phyloP scores from a whole-genome alignment of 2,329 filamentous ascomycete genomes.

The Cytospora leucostoma region DNA sequence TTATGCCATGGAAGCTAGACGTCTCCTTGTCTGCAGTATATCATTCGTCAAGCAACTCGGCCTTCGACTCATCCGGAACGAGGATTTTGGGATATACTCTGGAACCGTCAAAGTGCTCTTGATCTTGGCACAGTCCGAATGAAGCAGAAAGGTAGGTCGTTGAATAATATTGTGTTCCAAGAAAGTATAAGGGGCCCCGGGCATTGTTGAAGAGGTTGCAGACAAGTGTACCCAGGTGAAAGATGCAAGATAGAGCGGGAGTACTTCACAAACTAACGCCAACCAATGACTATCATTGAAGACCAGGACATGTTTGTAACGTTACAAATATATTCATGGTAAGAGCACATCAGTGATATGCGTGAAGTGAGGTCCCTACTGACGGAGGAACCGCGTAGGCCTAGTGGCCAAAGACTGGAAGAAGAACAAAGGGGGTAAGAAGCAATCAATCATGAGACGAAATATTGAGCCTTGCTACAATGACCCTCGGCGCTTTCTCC shows the following conservation, averaged over 20 bases:
- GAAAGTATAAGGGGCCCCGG: background rate
- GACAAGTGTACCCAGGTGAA: background rate
- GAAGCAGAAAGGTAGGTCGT: no score
- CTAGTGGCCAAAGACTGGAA: no score
- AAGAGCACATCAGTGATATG: no score
- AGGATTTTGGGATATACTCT: background rate
- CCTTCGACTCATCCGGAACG: background rate
- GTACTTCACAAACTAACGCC: background rate
- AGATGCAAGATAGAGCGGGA: background rate
- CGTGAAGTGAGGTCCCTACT: no score
- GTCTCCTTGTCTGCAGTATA: conserved; percentile 20
- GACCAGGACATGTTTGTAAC: background rate
- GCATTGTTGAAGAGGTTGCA: background rate
- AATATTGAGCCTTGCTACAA: no score
- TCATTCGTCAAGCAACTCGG: background rate
- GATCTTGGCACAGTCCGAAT: background rate
- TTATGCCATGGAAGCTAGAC: conserved; percentile 30
- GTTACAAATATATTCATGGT: no score
- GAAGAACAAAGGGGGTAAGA: no score
- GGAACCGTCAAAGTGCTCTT: background rate
- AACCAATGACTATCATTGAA: background rate
- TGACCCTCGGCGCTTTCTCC: no score
- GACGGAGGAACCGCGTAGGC: no score
- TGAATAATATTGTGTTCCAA: background rate
- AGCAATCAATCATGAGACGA: no score